A percentile compares a stretch with the other conserved stretches of the same genome.
phyloP scores from a whole-genome alignment of 2,329 filamentous ascomycete genomes.

The Aspergillus glaucus region DNA sequence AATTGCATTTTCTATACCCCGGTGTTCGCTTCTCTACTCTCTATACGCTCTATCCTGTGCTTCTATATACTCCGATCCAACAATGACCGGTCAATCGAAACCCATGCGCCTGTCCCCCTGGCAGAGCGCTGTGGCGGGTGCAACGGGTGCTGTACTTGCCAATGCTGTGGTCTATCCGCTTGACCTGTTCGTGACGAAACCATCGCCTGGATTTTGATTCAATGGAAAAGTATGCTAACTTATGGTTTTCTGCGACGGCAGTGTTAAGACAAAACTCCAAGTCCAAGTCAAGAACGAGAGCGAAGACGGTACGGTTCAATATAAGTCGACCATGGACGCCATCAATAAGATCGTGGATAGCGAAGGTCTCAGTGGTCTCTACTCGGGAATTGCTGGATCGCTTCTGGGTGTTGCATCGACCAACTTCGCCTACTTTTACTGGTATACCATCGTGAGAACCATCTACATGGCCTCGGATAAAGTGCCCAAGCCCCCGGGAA shows the following conservation, averaged over 20 bases:
- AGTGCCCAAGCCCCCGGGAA: slow-evolving; percentile 62
- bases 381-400: slow-evolving; percentile 79
- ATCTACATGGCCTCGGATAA: slow-evolving; percentile 62
- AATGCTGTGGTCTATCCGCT: slow-evolving; percentile 95
- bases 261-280: slow-evolving; percentile 92
- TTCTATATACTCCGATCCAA: background rate
- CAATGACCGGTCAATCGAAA: slow-evolving; percentile 57
- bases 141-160: slow-evolving; percentile 85
- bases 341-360: slow-evolving; percentile 73
- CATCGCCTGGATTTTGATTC: background rate
- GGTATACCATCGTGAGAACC: slow-evolving; percentile 83
- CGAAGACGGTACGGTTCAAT: slow-evolving; percentile 57
- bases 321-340: slow-evolving; percentile 81
- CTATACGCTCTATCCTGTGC: background rate
- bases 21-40: background rate
- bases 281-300: slow-evolving; percentile 73
- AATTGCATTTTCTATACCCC: background rate
- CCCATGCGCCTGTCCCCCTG: slow-evolving; percentile 72
- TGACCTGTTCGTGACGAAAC: slow-evolving; percentile 67
- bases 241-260: slow-evolving; percentile 31
- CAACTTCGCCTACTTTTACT: slow-evolving; percentile 99
- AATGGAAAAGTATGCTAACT: background rate
- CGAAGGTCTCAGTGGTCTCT: slow-evolving; percentile 77
- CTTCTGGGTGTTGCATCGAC: slow-evolving; percentile 90
- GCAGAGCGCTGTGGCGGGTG: slow-evolving; percentile 87